Evolutionary conservation across 345 rosid genomes (phyloP).

Genomic region (Lenwebbia sp.): DNA sequence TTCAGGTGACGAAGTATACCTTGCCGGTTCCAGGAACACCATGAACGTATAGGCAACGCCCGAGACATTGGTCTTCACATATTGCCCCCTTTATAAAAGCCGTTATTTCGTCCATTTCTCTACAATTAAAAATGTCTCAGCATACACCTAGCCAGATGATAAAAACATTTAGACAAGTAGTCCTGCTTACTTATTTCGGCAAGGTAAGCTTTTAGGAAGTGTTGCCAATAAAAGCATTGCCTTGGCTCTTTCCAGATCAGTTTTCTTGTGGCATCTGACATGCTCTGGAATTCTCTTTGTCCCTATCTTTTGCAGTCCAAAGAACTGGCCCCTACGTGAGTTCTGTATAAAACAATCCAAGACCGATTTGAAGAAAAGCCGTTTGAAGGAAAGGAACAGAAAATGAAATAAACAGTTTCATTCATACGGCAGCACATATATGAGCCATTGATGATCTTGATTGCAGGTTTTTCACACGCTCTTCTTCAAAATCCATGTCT

Average conservation of each 20-base stretch:
- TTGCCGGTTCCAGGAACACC: slow-evolving; percentile 99
- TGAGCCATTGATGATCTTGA: slow-evolving; percentile 20
- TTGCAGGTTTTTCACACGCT: slow-evolving; percentile 18
- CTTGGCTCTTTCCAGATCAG: slow-evolving; percentile 86
- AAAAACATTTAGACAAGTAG: not conserved
- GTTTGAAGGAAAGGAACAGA: slow-evolving; percentile 3
- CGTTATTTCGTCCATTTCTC: slow-evolving; percentile 89
- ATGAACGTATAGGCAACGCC: slow-evolving; percentile 85
- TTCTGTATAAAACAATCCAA: slow-evolving; percentile 31
- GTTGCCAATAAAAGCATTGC: slow-evolving; percentile 72
- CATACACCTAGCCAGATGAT: not conserved
- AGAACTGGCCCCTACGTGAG: slow-evolving; percentile 61
- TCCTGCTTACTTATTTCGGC: slow-evolving; percentile 58
- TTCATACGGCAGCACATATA: slow-evolving; percentile 53
- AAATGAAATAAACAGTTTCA: slow-evolving; percentile 2
- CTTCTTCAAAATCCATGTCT: slow-evolving; percentile 49
- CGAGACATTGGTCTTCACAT: slow-evolving; percentile 79
- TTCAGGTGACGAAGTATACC: slow-evolving; percentile 10
- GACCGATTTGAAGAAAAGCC: not conserved
- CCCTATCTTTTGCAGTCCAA: slow-evolving; percentile 83
- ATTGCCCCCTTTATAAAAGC: slow-evolving; percentile 77
- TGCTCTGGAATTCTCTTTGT: slow-evolving; percentile 78
- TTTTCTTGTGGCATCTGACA: slow-evolving; percentile 74
- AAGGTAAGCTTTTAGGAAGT: slow-evolving; percentile 77
- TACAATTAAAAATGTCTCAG: slow-evolving; percentile 2